Evolutionary conservation across 2,329 filamentous ascomycete species (phyloP).

Genomic region (Aspergillus sp.): DNA sequence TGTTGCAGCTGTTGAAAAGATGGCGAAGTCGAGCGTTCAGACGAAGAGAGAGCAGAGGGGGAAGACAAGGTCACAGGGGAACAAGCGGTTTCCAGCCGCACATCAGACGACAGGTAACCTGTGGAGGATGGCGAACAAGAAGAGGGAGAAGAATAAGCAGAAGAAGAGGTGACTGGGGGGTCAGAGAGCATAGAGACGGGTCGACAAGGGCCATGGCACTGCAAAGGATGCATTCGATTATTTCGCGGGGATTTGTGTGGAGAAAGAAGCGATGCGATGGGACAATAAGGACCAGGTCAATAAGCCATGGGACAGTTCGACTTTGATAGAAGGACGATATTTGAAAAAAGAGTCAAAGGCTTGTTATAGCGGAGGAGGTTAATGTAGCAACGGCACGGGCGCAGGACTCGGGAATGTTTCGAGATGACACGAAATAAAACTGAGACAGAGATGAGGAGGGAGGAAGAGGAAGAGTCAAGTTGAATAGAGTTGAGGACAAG

Average conservation of each 20-base stretch:
- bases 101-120: not conserved
- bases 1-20: not conserved
- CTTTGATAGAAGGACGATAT: too few relatives aligned
- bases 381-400: too few relatives aligned
- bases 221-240: constrained; percentile 24
- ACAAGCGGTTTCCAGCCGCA: too few relatives aligned
- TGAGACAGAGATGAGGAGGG: constrained; percentile 2
- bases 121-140: constrained; percentile 5
- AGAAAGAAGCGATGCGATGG: too few relatives aligned
- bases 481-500: too few relatives aligned
- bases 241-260: too few relatives aligned
- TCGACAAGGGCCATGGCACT: constrained; percentile 25
- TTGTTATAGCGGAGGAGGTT: not conserved
- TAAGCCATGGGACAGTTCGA: too few relatives aligned
- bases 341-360: not conserved
- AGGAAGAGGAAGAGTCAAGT: constrained; percentile 3
- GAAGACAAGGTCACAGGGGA: too few relatives aligned
- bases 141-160: constrained; percentile 13
- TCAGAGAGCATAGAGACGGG: constrained; percentile 17
- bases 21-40: not conserved
- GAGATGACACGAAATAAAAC: not conserved
- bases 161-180: constrained; percentile 22
- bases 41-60: too few relatives aligned
- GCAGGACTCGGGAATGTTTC: not conserved
- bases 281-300: too few relatives aligned